Evolutionary conservation across 1,284 basidiomycete species (phyloP), one percentile per base, ranked within the genome.

Genomic region (Schizophyllum amplum): DNA sequence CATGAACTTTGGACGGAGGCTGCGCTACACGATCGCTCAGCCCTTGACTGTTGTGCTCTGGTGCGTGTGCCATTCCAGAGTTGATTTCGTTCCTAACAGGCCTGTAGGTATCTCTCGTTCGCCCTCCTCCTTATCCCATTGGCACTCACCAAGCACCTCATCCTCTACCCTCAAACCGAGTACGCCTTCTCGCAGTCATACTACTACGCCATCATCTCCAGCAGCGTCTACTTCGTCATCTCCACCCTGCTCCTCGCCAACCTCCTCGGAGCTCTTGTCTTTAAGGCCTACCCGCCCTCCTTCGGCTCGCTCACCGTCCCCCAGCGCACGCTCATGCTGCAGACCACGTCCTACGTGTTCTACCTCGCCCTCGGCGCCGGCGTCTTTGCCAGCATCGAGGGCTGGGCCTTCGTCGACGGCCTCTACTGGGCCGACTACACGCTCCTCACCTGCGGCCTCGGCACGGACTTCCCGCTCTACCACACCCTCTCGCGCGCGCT

Each of bases 391-490:
- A 52, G 55, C 1, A 57, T 72, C 20, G 70, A 75, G 55, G 63
- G 62, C 2, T 74, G 72, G 72, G 54, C 61, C 23, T 76, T 69
- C 57, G 60, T 69, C 22, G 70, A 75, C 51, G 72, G 65, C 1
- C 55, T 76, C 0, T 75, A 74, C 59, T 75, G 71, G 72, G 71
- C 71, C 1, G 69, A 74, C 54, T 76, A 75, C 56, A 74, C 73
- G 0, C 64, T 75, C 20, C 61, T 75, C 24, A 75, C 72, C 0
- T 70, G 74, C 51, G 72, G 73, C 0, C 62, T 75, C 3, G 73
- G 73, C 4, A 64, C 68, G 1, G 73, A 74, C 60, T 74, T 73
- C 54, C 70, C 71, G 1, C 63, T 70, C 0, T 56, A 55, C 11
- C 68, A 59, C 2, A 64, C 65, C 4, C 56, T 62, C 0, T 65